phyloP scores from a whole-genome alignment of 768 basidiomycete species.

The Rhizopogon sp. region DNA sequence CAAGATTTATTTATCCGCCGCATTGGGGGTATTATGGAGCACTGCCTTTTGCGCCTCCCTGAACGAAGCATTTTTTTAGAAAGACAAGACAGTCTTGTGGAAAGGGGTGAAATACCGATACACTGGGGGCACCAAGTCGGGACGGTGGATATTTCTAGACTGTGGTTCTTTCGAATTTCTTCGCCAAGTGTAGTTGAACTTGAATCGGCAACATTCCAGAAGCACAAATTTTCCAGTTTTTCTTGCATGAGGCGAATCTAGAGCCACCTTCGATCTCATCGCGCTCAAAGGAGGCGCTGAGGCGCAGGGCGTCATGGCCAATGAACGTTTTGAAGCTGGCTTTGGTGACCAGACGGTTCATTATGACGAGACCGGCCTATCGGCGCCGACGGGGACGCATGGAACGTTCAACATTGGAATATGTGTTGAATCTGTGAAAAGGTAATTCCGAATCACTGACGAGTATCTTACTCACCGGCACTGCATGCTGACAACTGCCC shows the following conservation, averaged over 20 bases:
- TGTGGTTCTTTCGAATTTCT: no score
- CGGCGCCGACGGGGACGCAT: no score
- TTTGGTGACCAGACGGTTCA: neutral
- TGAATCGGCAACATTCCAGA: no score
- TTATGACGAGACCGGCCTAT: no score
- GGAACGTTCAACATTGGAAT: no score
- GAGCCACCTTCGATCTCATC: neutral
- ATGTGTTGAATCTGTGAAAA: no score
- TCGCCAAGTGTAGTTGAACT: neutral
- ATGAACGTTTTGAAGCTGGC: neutral
- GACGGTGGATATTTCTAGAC: neutral
- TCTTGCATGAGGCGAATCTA: neutral
- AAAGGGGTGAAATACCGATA: neutral
- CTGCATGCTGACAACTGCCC: no score
- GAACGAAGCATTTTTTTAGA: neutral
- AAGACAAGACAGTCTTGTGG: neutral
- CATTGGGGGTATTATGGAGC: slow-evolving; percentile 34
- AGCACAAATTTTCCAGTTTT: neutral
- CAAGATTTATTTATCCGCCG: slow-evolving; percentile 21
- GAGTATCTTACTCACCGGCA: no score
- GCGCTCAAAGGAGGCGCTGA: neutral
- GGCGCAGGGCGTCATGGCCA: neutral
- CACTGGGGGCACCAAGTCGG: neutral
- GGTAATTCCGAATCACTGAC: no score
- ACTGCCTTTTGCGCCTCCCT: slow-evolving; percentile 14